These are phyloP conservation scores for Wallacemonas sp. DNA, from an alignment of 208 protist species.

Conservation along the genomic window DNA sequence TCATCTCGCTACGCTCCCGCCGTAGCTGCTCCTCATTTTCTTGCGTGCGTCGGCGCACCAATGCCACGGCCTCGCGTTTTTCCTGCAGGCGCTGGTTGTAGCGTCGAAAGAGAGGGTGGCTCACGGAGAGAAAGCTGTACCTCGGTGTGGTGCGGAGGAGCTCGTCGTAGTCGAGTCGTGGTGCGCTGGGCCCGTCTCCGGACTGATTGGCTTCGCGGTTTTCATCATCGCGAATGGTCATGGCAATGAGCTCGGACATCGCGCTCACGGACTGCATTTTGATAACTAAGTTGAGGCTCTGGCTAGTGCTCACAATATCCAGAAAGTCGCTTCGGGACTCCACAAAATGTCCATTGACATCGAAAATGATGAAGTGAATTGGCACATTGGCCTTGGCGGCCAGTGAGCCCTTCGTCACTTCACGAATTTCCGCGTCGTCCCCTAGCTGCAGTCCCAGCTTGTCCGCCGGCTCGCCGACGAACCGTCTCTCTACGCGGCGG, in stretches of 20 bases:
- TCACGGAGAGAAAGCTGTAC: conserved; percentile 73
- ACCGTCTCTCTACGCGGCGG: conserved; percentile 53
- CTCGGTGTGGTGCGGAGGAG: conserved; percentile 70
- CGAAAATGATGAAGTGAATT: conserved; percentile 61
- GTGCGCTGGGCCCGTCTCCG: background rate
- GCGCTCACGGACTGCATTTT: conserved; percentile 61
- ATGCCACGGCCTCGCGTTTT: conserved; percentile 45
- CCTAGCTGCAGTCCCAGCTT: conserved; percentile 60
- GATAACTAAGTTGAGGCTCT: conserved; percentile 57
- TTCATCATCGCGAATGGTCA: conserved; percentile 60
- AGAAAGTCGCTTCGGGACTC: conserved; percentile 53
- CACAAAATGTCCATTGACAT: conserved; percentile 77
- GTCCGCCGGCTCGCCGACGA: conserved; percentile 45
- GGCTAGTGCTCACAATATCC: conserved; percentile 22
- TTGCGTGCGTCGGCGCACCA: conserved; percentile 53
- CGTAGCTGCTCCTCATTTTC: conserved; percentile 60
- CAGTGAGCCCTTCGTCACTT: conserved; percentile 35
- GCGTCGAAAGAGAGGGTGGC: conserved; percentile 74
- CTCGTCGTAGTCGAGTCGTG: conserved; percentile 53
- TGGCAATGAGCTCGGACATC: conserved; percentile 75
- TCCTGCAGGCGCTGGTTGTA: conserved; percentile 61
- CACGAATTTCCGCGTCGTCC: conserved; percentile 66
- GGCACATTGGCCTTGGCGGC: conserved; percentile 63
- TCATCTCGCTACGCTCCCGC: conserved; percentile 46
- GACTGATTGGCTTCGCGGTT: background rate